Evolutionary conservation across 352 stramenopile genomes (phyloP), one percentile per base, ranked within the genome.

Genomic region (Pythium pyrilobum): DNA sequence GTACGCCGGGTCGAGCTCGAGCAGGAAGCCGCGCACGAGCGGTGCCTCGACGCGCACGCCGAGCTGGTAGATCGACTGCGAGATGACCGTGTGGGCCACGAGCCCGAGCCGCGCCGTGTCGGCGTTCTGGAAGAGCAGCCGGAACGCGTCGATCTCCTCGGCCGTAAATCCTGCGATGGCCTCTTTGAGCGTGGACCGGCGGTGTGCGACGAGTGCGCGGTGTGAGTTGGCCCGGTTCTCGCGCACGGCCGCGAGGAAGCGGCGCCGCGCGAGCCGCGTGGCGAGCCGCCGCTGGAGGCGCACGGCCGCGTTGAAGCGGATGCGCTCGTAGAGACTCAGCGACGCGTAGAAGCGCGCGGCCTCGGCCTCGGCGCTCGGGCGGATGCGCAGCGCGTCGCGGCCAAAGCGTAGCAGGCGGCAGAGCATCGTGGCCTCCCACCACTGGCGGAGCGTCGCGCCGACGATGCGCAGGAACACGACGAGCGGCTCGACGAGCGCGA

Each of bases 1-100:
- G 42, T 86, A 91, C 20, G 77, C 81, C 1, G 77, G 76, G 27
- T 91, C 81, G 8, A 88, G 67, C 0, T 66, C 71, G 25, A 65
- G 13, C 1, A 91, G 59, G 47, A 85, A 71, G 15, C 71, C 45
- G 2, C 64, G 72, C 4, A 91, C 81, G 37, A 74, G 68, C 0
- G 64, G 53, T 0, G 70, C 44, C 10, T 77, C 46, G 3, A 89
- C 81, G 20, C 71, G 62, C 5, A 91, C 78, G 3, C 81, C 81
- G 40, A 91, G 59, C 32, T 87, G 67, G 47, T 91, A 84, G n/a
- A 89, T 77, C 1, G 76, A 80, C 38, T 89, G 72, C 3, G 77
- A 73, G 32, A 91, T 88, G 13, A 87, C 60, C 21, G 64, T 67
- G 50, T 87, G 67, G 7, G 81, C 77, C n/a, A 91, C 71, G 25